A percentile compares a stretch with the other conserved stretches of the same genome.
Evolutionary conservation across 169 alveolate genomes (phyloP).

Genomic region (Amoebophrya sp.): DNA sequence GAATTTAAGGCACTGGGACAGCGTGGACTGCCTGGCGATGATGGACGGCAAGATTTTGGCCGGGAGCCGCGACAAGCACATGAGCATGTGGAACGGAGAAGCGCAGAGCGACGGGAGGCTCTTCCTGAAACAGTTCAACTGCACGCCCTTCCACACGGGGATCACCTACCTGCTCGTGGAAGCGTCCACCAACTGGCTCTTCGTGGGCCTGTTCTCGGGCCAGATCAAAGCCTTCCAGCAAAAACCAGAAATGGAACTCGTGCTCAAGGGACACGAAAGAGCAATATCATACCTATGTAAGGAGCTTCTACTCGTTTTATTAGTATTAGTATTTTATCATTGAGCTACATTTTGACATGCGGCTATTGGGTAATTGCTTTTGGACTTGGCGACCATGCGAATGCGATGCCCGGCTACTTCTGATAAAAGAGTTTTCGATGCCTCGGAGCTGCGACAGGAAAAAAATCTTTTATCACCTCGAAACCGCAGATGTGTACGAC

Average conservation of each 20-base stretch:
- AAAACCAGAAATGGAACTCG: not conserved
- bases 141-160: not conserved
- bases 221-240: not conserved
- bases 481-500: not conserved
- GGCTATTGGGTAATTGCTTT: no score
- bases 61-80: not conserved
- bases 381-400: no score
- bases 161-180: not conserved
- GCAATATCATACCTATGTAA: not conserved
- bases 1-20: not conserved
- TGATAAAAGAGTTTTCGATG: no score
- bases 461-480: no score
- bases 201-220: not conserved
- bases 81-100: not conserved
- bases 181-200: not conserved
- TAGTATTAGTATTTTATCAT: no score
- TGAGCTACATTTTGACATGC: no score
- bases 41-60: not conserved
- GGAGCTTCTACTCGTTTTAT: not conserved
- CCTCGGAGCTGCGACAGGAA: no score
- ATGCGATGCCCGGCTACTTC: no score
- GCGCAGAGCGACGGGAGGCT: not conserved
- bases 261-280: not conserved
- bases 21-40: not conserved
- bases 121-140: not conserved